Percentiles rank a stretch among this genome's conserved stretches.
These are phyloP conservation scores for Sequoiadendron giganteum DNA, from an alignment of 75 land plant species.

Conservation along the genomic window DNA sequence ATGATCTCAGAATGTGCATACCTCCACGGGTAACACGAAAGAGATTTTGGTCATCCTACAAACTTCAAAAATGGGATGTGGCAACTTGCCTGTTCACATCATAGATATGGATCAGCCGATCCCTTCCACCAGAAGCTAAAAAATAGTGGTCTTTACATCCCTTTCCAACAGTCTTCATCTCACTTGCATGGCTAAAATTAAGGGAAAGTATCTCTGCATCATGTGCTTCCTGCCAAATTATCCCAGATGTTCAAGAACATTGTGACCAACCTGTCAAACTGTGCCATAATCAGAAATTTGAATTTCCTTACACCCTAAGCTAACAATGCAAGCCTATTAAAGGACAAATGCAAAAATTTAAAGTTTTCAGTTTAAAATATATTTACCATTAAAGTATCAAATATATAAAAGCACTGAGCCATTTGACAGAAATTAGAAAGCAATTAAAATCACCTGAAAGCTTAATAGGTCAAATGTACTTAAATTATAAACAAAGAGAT, in stretches of 20 bases:
- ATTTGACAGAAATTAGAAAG: not conserved
- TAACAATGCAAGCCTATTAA: not conserved
- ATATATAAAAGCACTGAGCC: too few relatives aligned
- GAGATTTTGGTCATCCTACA: not conserved
- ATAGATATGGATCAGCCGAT: conserved; percentile 63
- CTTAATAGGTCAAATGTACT: conserved; percentile 38
- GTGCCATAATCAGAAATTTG: conserved; percentile 11
- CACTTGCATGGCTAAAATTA: conserved; percentile 36
- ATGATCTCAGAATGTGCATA: not conserved
- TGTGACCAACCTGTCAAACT: conserved; percentile 37
- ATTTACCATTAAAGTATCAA: not conserved
- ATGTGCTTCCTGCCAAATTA: conserved; percentile 64
- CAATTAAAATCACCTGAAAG: conserved; percentile 40
- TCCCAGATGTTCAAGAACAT: conserved; percentile 28
- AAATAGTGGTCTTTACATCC: conserved; percentile 22
- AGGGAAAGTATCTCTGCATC: conserved; percentile 68
- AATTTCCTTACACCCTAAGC: not conserved
- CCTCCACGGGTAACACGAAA: not conserved
- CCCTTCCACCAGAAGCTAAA: conserved; percentile 79
- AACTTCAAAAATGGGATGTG: conserved; percentile 1
- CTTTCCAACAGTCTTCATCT: conserved; percentile 13
- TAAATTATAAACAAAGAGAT: conserved; percentile 58
- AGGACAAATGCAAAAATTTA: not conserved
- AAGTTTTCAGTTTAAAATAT: not conserved
- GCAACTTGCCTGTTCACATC: conserved; percentile 57